Conservation (phyloP, 2,329 filamentous ascomycete genomes). For the Coniochaeta ligniaria region DNA sequence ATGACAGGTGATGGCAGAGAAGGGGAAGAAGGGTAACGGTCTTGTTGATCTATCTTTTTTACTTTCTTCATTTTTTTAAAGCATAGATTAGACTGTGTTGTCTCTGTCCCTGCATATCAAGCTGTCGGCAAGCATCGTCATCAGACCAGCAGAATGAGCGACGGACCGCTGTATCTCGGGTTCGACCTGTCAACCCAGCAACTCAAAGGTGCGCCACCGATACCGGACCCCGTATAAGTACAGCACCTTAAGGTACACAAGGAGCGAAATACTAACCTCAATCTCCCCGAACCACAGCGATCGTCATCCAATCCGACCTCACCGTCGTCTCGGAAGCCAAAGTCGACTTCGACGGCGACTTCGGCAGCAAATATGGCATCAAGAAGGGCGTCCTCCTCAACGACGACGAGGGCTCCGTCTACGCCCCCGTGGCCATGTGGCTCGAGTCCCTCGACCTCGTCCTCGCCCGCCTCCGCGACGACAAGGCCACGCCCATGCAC, state of each 20-base stretch:
- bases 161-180: slow-evolving; percentile 70
- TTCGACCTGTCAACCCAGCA: slow-evolving; percentile 97
- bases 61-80: neutral
- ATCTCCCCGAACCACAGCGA: slow-evolving; percentile 40
- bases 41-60: neutral
- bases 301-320: slow-evolving; percentile 78
- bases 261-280: neutral
- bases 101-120: neutral
- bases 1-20: neutral
- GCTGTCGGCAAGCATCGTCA: neutral
- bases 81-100: neutral
- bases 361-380: slow-evolving; percentile 64
- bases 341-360: slow-evolving; percentile 90
- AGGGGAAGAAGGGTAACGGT: neutral
- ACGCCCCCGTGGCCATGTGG: slow-evolving; percentile 89
- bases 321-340: slow-evolving; percentile 78
- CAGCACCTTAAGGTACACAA: neutral
- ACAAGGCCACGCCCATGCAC: slow-evolving; percentile 63
- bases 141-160: slow-evolving; percentile 6
- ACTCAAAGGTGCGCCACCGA: slow-evolving; percentile 61
- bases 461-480: slow-evolving; percentile 62
- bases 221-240: slow-evolving; percentile 14
- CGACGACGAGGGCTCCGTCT: slow-evolving; percentile 78
- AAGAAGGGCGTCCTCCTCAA: slow-evolving; percentile 84
- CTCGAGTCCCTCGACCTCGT: slow-evolving; percentile 88